Conservation (phyloP, 2,329 filamentous ascomycete species). For the Gaeumannomyces sp. region DNA sequence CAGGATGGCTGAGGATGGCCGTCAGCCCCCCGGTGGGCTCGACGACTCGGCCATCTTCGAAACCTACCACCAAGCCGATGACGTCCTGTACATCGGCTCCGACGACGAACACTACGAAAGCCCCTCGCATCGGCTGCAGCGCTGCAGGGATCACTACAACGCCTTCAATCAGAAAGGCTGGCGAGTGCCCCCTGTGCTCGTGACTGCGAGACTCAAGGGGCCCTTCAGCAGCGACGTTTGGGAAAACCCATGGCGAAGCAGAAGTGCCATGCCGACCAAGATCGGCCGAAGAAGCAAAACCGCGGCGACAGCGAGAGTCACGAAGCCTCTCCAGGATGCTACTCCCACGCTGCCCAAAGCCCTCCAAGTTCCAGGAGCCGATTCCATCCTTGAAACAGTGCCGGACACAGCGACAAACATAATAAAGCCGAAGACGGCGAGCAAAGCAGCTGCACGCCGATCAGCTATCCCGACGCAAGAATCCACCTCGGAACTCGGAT, state of each 20-base stretch:
- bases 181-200: slow-evolving; percentile 49
- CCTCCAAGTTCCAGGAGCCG: not conserved
- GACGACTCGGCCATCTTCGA: slow-evolving; percentile 23
- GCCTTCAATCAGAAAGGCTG: slow-evolving; percentile 31
- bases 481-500: not conserved
- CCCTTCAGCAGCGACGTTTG: slow-evolving; percentile 50
- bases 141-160: slow-evolving; percentile 56
- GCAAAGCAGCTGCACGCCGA: not conserved
- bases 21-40: not conserved
- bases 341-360: not conserved
- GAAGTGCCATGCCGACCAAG: not conserved
- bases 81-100: slow-evolving; percentile 49
- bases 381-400: not conserved
- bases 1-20: not conserved
- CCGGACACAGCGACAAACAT: not conserved
- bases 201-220: slow-evolving; percentile 55
- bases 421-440: not conserved
- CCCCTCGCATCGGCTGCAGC: slow-evolving; percentile 38
- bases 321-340: not conserved
- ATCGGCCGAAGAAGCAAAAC: not conserved
- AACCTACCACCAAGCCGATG: slow-evolving; percentile 32
- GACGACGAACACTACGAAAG: slow-evolving; percentile 49
- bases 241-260: slow-evolving; percentile 43
- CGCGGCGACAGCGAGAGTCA: not conserved
- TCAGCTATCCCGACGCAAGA: not conserved